phyloP scores from a whole-genome alignment of 2,329 filamentous ascomycete genomes.

The Exutisphaerella laricina region DNA sequence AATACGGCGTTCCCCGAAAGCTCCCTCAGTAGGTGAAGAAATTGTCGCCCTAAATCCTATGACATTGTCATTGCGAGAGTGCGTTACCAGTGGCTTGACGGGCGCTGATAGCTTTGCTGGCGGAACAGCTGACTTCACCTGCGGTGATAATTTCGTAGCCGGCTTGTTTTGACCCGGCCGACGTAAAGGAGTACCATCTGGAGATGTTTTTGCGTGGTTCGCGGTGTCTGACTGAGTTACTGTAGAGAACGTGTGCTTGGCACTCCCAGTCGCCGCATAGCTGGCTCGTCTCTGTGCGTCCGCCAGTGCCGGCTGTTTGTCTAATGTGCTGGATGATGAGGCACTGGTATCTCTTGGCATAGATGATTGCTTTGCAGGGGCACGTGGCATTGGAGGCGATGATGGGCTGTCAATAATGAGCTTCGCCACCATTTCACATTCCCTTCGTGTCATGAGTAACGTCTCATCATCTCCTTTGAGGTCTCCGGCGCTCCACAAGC shows the following conservation, averaged over 20 bases:
- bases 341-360: neutral
- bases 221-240: neutral
- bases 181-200: neutral
- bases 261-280: neutral
- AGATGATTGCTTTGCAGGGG: neutral
- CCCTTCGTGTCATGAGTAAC: neutral
- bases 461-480: neutral
- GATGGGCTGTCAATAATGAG: neutral
- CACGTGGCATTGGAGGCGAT: no score
- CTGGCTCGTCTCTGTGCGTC: slow-evolving; percentile 2
- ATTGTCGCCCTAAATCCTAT: neutral
- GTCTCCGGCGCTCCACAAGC: neutral
- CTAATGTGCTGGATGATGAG: neutral
- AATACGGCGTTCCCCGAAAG: neutral
- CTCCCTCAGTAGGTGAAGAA: neutral
- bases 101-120: neutral
- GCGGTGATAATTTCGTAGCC: neutral
- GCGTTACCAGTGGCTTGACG: slow-evolving; percentile 1
- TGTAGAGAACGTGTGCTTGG: neutral
- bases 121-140: neutral
- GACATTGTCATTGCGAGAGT: neutral
- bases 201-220: neutral
- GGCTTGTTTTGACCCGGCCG: neutral
- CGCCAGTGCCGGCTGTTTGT: neutral
- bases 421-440: neutral